Base-by-base conservation (phyloP, 2,329 filamentous ascomycete species). In the Plenodomus biglobosus region DNA sequence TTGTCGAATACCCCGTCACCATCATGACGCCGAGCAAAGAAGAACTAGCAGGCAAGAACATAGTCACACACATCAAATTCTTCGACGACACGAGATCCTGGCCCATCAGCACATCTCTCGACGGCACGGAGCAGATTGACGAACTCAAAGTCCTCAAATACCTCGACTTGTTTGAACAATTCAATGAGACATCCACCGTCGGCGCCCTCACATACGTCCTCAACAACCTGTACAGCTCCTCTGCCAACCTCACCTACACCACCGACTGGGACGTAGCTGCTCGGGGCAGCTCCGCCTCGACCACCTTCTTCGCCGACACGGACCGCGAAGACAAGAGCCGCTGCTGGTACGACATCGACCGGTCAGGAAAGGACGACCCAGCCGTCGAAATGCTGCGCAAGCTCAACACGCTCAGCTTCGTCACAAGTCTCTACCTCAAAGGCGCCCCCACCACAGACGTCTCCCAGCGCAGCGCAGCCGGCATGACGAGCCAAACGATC, bases 61-160 rank as follows among this genome's bases (percentile, higher is more conserved):
- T 63, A 15, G 60, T 63, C 15, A 57, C 52, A 0, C 59, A 64
- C 30, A 36, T 62, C 38, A 62, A 62, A 18, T 64, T 64, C 47
- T 62, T 46, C 42, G 47, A 56, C 7, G 44, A 61, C 24, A 48
- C 51, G 16, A 22, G 10, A 1, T 13, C 42, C 0, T 49, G 49
- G 43, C 32, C 47, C 1, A 45, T 59, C 10, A 39, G 44, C 27
- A 24, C 49, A 2, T 34, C 48, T 1, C 37, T 64, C 3, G 32
- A 47, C 16, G 21, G 44, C 2, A 36, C 38, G 1, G 38, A 43
- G 6, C 58, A 62, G 21, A 57, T 61, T 11, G 61, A 61, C 24
- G 22, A 40, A 0, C 35, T 62, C 11, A 52, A 55, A 13, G 50
- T 62, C 2, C 27, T 58, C 3, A 36, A 50, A 7, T 52, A 57